Conservation (phyloP, 495 filamentous ascomycete species). For the Podospora pseudoanserina region DNA sequence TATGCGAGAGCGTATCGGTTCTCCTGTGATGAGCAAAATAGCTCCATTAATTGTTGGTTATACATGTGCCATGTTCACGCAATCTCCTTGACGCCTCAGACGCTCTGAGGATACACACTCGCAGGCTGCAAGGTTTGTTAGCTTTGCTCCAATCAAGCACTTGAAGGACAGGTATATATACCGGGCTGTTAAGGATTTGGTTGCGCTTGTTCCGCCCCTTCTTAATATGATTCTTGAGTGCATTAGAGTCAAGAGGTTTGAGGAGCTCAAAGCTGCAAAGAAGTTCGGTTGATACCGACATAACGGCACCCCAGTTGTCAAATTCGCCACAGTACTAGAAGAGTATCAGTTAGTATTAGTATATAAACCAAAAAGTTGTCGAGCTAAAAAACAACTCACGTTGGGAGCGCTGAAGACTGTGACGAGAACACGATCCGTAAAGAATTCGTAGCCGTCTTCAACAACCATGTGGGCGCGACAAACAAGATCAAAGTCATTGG, state of each 20-base stretch:
- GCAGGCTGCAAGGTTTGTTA: constrained; percentile 39
- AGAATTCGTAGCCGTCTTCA: constrained; percentile 99
- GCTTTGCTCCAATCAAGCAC: neutral
- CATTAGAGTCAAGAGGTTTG: constrained; percentile 95
- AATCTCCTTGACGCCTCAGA: constrained; percentile 32
- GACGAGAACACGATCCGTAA: constrained; percentile 89
- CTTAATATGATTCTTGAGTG: constrained; percentile 98
- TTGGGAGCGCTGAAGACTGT: constrained; percentile 98
- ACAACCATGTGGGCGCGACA: constrained; percentile 99
- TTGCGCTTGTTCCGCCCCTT: constrained; percentile 87
- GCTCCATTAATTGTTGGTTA: neutral
- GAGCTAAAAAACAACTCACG: constrained; percentile 52
- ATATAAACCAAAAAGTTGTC: too few species aligned
- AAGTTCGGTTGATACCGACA: constrained; percentile 91
- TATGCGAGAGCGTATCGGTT: neutral
- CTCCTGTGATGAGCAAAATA: constrained; percentile 1
- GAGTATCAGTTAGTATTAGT: constrained; percentile 65
- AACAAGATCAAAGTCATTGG: constrained; percentile 95
- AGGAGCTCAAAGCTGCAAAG: constrained; percentile 96
- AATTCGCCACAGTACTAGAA: constrained; percentile 96
- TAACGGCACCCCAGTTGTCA: constrained; percentile 98
- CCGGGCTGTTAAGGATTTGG: constrained; percentile 89
- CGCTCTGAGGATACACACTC: constrained; percentile 49
- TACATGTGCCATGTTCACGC: constrained; percentile 1
- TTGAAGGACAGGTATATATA: constrained; percentile 45